Percentiles rank a stretch among this genome's conserved stretches.
Evolutionary conservation across 2,329 filamentous ascomycete genomes (phyloP).

Genomic region (Penicillium sp.): DNA sequence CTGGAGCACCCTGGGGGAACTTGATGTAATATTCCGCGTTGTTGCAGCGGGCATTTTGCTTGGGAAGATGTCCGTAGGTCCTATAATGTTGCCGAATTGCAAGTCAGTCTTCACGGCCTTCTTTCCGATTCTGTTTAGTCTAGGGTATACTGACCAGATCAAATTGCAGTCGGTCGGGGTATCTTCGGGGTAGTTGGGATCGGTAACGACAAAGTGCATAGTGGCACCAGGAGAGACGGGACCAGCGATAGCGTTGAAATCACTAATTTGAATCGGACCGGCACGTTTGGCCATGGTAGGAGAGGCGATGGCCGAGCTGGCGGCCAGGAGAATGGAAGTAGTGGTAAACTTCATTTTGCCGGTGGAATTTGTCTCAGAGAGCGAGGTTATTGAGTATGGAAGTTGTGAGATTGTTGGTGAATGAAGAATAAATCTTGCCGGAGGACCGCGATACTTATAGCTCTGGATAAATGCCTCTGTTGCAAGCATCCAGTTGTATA

Average conservation of each 20-base stretch:
- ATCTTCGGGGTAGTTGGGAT: constrained; percentile 24
- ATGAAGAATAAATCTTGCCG: no score
- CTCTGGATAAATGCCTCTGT: no score
- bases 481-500: no score
- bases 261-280: constrained; percentile 14
- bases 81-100: no score
- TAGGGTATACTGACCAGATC: constrained; percentile 26
- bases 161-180: constrained; percentile 27
- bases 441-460: no score
- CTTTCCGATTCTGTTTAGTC: no score
- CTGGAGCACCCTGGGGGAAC: constrained; percentile 18
- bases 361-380: no score
- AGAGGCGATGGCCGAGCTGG: constrained; percentile 15
- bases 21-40: constrained; percentile 26
- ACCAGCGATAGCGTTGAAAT: constrained; percentile 12
- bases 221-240: constrained; percentile 2
- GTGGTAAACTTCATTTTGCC: constrained; percentile 20
- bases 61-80: constrained; percentile 15
- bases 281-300: constrained; percentile 8
- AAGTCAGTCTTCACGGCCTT: no score
- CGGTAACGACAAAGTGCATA: constrained; percentile 24
- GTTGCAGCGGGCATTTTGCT: constrained; percentile 22
- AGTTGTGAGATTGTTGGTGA: no score
- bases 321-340: constrained; percentile 14
- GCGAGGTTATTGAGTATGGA: no score